These are phyloP conservation scores for Heliamphora exappendiculata DNA, from an alignment of 148 eudicot species.

Conservation along the genomic window DNA sequence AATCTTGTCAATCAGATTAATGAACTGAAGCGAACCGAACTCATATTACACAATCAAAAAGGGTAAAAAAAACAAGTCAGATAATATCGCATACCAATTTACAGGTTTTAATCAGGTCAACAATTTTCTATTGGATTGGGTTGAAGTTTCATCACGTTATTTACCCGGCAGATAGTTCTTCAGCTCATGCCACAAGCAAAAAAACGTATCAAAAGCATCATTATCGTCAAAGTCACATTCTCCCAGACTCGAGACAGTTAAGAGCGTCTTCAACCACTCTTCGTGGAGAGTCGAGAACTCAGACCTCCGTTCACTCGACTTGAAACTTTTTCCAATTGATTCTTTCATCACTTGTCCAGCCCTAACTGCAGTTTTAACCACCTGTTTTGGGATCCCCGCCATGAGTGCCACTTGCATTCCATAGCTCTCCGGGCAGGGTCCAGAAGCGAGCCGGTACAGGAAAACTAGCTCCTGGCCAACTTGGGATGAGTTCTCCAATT, in stretches of 20 bases:
- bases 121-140: too few species aligned
- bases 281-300: slow-evolving; percentile 84
- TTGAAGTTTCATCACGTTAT: too few species aligned
- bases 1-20: too few species aligned
- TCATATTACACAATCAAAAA: too few species aligned
- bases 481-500: slow-evolving; percentile 19
- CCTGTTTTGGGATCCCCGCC: slow-evolving; percentile 80
- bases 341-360: slow-evolving; percentile 69
- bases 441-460: slow-evolving; percentile 64
- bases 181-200: slow-evolving; percentile 89
- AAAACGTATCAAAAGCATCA: slow-evolving; percentile 61
- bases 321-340: slow-evolving; percentile 62
- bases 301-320: slow-evolving; percentile 69
- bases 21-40: too few species aligned
- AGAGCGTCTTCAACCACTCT: slow-evolving; percentile 59
- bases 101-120: too few species aligned
- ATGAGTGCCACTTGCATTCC: slow-evolving; percentile 92
- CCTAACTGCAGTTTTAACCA: slow-evolving; percentile 60
- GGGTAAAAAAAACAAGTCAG: too few species aligned
- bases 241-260: slow-evolving; percentile 28
- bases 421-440: slow-evolving; percentile 95
- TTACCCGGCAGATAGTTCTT: too few species aligned
- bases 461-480: slow-evolving; percentile 51
- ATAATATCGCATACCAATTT: too few species aligned
- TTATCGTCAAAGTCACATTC: slow-evolving; percentile 33